Percentiles rank a stretch among this genome's conserved stretches.
Conservation (phyloP, 768 basidiomycete genomes). For the Postia placenta region DNA sequence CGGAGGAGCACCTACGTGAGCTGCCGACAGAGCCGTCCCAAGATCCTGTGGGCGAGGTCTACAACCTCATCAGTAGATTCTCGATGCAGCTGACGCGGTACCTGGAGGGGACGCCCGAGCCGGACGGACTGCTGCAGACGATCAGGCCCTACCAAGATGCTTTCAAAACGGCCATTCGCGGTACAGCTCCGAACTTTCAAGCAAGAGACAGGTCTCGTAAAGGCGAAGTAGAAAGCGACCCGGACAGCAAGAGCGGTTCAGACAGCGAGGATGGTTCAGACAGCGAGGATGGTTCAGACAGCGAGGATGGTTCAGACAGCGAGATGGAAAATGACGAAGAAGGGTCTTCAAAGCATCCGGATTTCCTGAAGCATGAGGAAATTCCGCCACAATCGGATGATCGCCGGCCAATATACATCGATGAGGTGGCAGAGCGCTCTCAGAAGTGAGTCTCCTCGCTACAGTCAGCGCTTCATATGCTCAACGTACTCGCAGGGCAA, state of each 20-base stretch:
- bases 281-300: too few species aligned
- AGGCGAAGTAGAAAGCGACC: background rate
- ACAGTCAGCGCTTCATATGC: conserved; percentile 13
- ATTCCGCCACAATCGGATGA: too few species aligned
- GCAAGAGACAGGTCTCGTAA: conserved; percentile 30
- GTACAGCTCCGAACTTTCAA: conserved; percentile 52
- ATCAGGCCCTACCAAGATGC: conserved; percentile 43
- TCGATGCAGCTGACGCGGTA: conserved; percentile 35
- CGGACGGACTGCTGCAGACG: conserved; percentile 47
- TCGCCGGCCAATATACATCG: conserved; percentile 35
- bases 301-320: too few species aligned
- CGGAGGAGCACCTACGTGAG: conserved; percentile 25
- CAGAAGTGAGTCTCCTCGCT: conserved; percentile 32
- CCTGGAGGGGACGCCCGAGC: conserved; percentile 48
- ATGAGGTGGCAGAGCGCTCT: conserved; percentile 45
- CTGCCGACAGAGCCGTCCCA: conserved; percentile 48
- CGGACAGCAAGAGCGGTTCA: too few species aligned
- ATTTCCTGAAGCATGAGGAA: too few species aligned
- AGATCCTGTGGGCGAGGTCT: conserved; percentile 52
- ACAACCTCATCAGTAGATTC: conserved; percentile 42
- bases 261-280: too few species aligned
- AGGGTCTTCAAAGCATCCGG: too few species aligned
- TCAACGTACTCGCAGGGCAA: conserved; percentile 36
- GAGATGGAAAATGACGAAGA: too few species aligned
- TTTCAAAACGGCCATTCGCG: conserved; percentile 43